Evolutionary conservation across 805 yeast species (phyloP).

Genomic region (Pichia thaimueangensis): DNA sequence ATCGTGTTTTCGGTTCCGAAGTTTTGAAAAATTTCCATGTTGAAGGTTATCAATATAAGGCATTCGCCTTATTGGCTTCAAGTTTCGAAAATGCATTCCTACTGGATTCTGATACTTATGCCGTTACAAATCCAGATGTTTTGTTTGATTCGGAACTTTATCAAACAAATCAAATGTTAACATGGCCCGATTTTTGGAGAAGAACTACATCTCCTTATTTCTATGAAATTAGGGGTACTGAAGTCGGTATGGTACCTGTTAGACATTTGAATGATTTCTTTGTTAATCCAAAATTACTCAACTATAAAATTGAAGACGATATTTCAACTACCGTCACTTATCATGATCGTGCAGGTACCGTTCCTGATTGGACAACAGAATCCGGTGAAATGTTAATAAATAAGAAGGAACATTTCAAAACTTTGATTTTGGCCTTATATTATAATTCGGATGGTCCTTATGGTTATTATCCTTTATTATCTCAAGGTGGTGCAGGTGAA

Average conservation of each 20-base stretch:
- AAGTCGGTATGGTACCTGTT: conserved; percentile 32
- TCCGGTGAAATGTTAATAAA: conserved; percentile 59
- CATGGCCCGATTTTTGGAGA: conserved; percentile 90
- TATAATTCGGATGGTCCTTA: conserved; percentile 57
- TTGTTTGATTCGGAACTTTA: conserved; percentile 56
- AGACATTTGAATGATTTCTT: conserved; percentile 29
- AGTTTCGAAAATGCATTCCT: conserved; percentile 65
- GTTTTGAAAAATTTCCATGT: conserved; percentile 44
- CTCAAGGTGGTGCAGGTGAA: conserved; percentile 63
- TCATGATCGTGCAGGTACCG: conserved; percentile 62
- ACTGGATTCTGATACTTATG: conserved; percentile 72
- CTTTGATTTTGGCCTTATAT: conserved; percentile 49
- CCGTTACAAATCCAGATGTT: conserved; percentile 56
- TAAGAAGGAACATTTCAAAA: conserved; percentile 47
- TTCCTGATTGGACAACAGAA: conserved; percentile 64
- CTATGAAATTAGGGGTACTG: conserved; percentile 60
- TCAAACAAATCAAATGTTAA: conserved; percentile 40
- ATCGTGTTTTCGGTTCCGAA: conserved; percentile 52
- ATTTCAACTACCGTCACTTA: conserved; percentile 34
- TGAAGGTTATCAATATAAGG: conserved; percentile 62
- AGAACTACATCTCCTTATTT: conserved; percentile 71
- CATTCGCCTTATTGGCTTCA: conserved; percentile 64
- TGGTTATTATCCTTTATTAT: conserved; percentile 50
- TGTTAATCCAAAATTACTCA: conserved; percentile 27
- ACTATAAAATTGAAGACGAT: conserved; percentile 32